Evolutionary conservation across 176 grass and related monocot genomes (phyloP).

Genomic region (Ampelocalamus luodianensis): DNA sequence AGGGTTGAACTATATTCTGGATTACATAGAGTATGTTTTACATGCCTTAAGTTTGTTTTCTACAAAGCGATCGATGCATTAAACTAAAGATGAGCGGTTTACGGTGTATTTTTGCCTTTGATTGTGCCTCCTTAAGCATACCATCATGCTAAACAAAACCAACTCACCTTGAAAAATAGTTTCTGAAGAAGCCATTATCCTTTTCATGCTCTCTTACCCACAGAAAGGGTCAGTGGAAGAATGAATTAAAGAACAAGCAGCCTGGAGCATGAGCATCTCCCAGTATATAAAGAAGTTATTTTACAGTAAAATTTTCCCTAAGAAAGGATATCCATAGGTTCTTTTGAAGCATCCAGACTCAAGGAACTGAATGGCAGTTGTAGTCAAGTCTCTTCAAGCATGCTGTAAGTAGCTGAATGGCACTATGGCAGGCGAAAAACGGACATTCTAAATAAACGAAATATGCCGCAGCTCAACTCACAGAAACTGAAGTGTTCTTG

Average conservation of each 20-base stretch:
- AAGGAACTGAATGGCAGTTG: slow-evolving; percentile 3
- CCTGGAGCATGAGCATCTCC: neutral
- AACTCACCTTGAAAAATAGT: neutral
- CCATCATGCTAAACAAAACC: neutral
- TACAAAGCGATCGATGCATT: neutral
- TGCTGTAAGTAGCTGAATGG: slow-evolving; percentile 19
- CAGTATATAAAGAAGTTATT: neutral
- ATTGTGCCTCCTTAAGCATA: neutral
- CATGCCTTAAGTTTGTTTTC: neutral
- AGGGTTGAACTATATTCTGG: no score
- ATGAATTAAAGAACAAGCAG: neutral
- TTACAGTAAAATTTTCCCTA: neutral
- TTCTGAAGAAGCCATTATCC: neutral
- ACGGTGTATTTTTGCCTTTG: neutral
- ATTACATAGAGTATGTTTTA: no score
- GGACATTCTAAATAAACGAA: neutral
- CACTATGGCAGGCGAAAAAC: neutral
- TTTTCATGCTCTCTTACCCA: neutral
- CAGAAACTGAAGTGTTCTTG: neutral
- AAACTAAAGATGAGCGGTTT: neutral
- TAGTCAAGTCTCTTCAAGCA: slow-evolving; percentile 10
- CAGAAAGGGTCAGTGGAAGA: neutral
- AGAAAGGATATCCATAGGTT: neutral
- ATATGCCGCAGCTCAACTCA: neutral
- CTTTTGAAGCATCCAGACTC: slow-evolving; percentile 12